A percentile compares a stretch with the other conserved stretches of the same genome.
These are phyloP conservation scores for Letharia lupina DNA, from an alignment of 495 filamentous ascomycete species.

Conservation along the genomic window DNA sequence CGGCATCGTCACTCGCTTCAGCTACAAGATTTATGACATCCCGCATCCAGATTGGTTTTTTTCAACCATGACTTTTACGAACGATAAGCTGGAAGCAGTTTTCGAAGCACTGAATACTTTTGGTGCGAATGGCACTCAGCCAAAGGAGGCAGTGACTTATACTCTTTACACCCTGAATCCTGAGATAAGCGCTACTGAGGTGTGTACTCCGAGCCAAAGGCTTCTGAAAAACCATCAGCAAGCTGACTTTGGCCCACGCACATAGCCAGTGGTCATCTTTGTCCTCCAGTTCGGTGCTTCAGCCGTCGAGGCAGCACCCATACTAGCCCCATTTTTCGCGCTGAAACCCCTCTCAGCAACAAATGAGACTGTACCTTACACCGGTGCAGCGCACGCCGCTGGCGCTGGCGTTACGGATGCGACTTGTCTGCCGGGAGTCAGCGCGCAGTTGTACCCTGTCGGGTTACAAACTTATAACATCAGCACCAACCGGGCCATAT, in stretches of 20 bases:
- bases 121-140: slow-evolving; percentile 8
- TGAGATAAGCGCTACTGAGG: slow-evolving; percentile 16
- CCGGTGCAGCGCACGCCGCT: slow-evolving; percentile 19
- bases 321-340: slow-evolving; percentile 17
- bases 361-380: slow-evolving; percentile 19
- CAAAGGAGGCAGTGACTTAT: slow-evolving; percentile 21
- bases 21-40: slow-evolving; percentile 12
- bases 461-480: slow-evolving; percentile 25
- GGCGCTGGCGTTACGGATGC: slow-evolving; percentile 24
- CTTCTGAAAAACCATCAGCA: slow-evolving; percentile 10
- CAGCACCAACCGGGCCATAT: slow-evolving; percentile 23
- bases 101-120: not conserved
- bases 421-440: slow-evolving; percentile 26
- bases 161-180: slow-evolving; percentile 26
- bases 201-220: not conserved
- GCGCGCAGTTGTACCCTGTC: slow-evolving; percentile 20
- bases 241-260: not conserved
- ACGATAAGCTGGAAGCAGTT: not conserved
- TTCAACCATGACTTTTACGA: not conserved
- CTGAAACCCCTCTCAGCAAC: slow-evolving; percentile 19
- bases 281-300: slow-evolving; percentile 18
- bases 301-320: slow-evolving; percentile 2
- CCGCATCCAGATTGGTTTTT: not conserved
- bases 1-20: slow-evolving; percentile 20
- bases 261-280: slow-evolving; percentile 19